Percentiles rank a stretch among this genome's conserved stretches.
phyloP scores from a whole-genome alignment of 73 alveolate species.

The Symbiodinium pilosum region DNA sequence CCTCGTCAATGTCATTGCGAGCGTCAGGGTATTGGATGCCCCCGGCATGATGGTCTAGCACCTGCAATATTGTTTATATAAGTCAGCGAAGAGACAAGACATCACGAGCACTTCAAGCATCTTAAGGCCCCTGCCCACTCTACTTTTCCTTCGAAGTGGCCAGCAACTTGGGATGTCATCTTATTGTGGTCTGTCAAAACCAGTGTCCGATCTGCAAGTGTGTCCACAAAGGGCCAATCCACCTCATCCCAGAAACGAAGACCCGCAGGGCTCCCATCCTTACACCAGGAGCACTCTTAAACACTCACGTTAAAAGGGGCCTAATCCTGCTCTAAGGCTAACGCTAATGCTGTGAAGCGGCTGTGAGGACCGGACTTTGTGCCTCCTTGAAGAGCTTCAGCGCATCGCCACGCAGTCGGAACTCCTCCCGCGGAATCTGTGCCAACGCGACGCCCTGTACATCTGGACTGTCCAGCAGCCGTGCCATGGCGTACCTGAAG shows the following conservation, averaged over 20 bases:
- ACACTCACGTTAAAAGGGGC: not conserved
- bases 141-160: not conserved
- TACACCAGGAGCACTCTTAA: not conserved
- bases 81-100: not conserved
- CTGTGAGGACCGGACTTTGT: not conserved
- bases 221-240: conserved; percentile 26
- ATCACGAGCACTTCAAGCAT: not conserved
- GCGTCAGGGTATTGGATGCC: conserved; percentile 52
- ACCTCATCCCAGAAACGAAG: conserved; percentile 51
- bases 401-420: conserved; percentile 64
- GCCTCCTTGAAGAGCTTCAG: conserved; percentile 23
- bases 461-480: conserved; percentile 24
- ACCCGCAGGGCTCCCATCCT: conserved; percentile 43
- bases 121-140: not conserved
- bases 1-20: conserved; percentile 25
- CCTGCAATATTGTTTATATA: not conserved
- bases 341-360: not conserved
- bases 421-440: conserved; percentile 73
- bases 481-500: conserved; percentile 43
- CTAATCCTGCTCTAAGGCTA: not conserved
- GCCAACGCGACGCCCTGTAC: conserved; percentile 37
- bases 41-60: not conserved
- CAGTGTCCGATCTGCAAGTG: not conserved
- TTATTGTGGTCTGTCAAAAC: conserved; percentile 55
- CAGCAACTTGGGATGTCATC: conserved; percentile 38